A percentile compares a stretch with the other conserved stretches of the same genome.
Evolutionary conservation across 805 yeast species (phyloP).

Genomic region (Myxozyma vanderwaltii): DNA sequence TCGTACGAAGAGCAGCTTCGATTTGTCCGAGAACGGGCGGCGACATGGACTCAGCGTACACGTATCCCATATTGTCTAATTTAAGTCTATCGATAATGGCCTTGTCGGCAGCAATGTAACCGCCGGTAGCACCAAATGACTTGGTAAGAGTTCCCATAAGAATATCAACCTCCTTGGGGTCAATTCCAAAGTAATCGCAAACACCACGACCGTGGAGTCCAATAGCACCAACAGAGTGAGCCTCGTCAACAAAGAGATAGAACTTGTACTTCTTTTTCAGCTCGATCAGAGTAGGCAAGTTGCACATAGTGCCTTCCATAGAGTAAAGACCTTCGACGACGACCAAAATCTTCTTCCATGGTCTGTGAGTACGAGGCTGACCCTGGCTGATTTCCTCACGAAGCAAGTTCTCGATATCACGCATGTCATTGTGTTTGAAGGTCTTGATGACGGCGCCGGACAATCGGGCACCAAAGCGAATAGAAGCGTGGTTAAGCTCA

Average conservation of each 20-base stretch:
- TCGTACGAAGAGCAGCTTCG: conserved; percentile 72
- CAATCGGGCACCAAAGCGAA: conserved; percentile 89
- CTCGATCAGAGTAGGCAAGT: conserved; percentile 72
- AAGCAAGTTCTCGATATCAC: conserved; percentile 68
- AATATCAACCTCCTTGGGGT: conserved; percentile 75
- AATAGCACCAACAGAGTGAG: conserved; percentile 98
- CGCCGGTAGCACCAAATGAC: conserved; percentile 99
- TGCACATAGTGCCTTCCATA: conserved; percentile 91
- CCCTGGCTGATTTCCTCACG: conserved; percentile 90
- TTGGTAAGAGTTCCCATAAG: conserved; percentile 98
- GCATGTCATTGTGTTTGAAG: conserved; percentile 83
- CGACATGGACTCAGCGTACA: conserved; percentile 73
- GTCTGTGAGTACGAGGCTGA: conserved; percentile 92
- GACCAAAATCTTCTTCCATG: conserved; percentile 78
- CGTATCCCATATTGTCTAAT: conserved; percentile 68
- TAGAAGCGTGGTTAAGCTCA: conserved; percentile 92
- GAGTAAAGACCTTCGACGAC: conserved; percentile 86
- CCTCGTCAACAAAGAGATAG: conserved; percentile 91
- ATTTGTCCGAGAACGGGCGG: conserved; percentile 92
- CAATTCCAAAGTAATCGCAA: conserved; percentile 85
- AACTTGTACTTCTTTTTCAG: conserved; percentile 83
- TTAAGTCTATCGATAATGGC: conserved; percentile 72
- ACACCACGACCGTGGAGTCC: conserved; percentile 94
- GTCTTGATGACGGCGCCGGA: conserved; percentile 80
- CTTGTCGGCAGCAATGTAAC: conserved; percentile 82